A percentile compares a stretch with the other conserved stretches of the same genome.
phyloP scores from a whole-genome alignment of 116 monocot species.

The Phalaenopsis hybrid region DNA sequence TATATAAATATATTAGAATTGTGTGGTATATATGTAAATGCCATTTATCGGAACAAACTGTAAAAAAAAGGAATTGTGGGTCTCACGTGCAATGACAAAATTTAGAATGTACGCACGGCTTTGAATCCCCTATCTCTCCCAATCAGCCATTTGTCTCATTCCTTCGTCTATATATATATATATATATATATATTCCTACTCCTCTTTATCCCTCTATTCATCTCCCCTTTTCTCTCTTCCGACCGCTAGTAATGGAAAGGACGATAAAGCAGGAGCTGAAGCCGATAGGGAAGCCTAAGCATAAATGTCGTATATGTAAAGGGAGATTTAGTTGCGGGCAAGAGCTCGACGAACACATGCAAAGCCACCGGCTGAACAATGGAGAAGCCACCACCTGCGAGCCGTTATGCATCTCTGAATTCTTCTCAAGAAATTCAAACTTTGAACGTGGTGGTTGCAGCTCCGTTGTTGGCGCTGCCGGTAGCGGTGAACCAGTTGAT shows the following conservation, averaged over 20 bases:
- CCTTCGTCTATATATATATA: too few species aligned
- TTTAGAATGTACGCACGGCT: too few species aligned
- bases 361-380: constrained; percentile 64
- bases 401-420: constrained; percentile 8
- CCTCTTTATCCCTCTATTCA: neutral
- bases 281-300: constrained; percentile 22
- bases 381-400: constrained; percentile 16
- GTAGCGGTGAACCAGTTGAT: constrained; percentile 33
- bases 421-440: constrained; percentile 22
- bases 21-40: too few species aligned
- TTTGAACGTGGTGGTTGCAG: constrained; percentile 29
- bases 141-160: too few species aligned
- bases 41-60: too few species aligned
- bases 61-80: too few species aligned
- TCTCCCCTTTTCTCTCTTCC: neutral
- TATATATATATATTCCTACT: too few species aligned
- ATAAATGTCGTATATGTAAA: constrained; percentile 68
- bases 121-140: too few species aligned
- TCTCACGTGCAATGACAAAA: too few species aligned
- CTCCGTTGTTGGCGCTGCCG: constrained; percentile 59
- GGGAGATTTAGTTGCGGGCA: constrained; percentile 72
- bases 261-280: constrained; percentile 15
- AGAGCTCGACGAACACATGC: constrained; percentile 82
- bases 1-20: too few species aligned
- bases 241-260: constrained; percentile 15